Evolutionary conservation across 2,329 filamentous ascomycete species (phyloP).

Genomic region (Thermomyces lanuginosus): DNA sequence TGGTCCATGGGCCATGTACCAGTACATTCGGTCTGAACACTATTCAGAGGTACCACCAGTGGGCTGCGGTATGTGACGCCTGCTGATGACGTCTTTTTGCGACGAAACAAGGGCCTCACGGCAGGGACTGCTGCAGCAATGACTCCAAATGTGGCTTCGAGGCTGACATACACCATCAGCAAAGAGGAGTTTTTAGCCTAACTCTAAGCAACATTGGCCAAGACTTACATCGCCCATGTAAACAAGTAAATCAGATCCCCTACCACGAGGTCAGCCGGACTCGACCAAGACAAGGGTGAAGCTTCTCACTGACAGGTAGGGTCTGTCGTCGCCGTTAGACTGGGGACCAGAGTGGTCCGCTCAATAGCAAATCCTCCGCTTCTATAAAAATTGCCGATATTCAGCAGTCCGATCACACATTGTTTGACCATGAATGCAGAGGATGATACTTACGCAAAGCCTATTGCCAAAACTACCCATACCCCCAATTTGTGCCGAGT

Average conservation of each 20-base stretch:
- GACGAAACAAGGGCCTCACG: slow-evolving; percentile 3
- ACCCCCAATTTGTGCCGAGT: slow-evolving; percentile 4
- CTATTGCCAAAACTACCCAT: slow-evolving; percentile 5
- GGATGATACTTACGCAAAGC: slow-evolving; percentile 6
- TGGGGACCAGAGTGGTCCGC: slow-evolving; percentile 4
- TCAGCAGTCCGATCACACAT: not conserved
- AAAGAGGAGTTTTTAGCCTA: not conserved
- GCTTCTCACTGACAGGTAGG: slow-evolving; percentile 3
- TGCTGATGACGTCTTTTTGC: no score
- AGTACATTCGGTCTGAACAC: no score
- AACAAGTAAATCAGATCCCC: slow-evolving; percentile 4
- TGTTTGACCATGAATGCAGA: no score
- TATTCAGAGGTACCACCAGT: no score
- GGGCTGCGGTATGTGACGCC: no score
- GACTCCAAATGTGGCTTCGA: slow-evolving; percentile 4
- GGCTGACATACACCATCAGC: no score
- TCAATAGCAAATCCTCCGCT: slow-evolving; percentile 4
- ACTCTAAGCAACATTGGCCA: not conserved
- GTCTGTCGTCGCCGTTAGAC: slow-evolving; percentile 3
- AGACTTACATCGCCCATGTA: slow-evolving; percentile 4
- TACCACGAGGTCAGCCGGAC: not conserved
- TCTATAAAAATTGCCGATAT: slow-evolving; percentile 1
- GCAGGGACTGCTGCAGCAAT: slow-evolving; percentile 2
- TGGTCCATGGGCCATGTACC: no score
- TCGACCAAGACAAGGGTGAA: not conserved